phyloP scores from a whole-genome alignment of 768 basidiomycete species.

The Lepiota venenata region DNA sequence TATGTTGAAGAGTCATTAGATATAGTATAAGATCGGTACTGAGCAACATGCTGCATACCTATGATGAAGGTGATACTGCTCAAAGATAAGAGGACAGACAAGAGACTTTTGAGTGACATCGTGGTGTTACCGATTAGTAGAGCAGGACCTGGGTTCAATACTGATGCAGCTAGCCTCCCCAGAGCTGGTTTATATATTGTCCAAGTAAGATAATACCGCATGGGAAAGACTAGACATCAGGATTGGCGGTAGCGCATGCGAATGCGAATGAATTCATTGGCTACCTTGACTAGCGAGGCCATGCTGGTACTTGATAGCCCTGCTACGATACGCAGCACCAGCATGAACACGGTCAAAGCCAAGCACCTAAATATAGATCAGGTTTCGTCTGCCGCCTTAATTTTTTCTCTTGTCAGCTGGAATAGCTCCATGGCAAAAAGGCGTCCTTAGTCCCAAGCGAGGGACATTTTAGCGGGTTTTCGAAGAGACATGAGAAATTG shows the following conservation, averaged over 20 bases:
- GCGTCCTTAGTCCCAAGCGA: too few species aligned
- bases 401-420: neutral
- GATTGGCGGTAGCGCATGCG: too few species aligned
- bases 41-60: neutral
- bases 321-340: too few species aligned
- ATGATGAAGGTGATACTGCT: neutral
- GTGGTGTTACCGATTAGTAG: neutral
- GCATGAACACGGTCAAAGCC: too few species aligned
- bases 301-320: neutral
- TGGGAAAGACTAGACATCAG: neutral
- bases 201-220: neutral
- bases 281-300: neutral
- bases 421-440: slow-evolving; percentile 3
- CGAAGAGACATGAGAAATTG: neutral
- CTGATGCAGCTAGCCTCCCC: neutral
- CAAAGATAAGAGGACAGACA: slow-evolving; percentile 2
- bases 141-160: neutral
- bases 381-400: neutral
- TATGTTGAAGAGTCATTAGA: neutral
- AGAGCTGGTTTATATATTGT: neutral
- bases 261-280: neutral
- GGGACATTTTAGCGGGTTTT: too few species aligned
- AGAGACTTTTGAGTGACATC: slow-evolving; percentile 9
- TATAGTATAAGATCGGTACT: neutral
- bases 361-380: neutral